Percentiles rank a stretch among this genome's conserved stretches.
Evolutionary conservation across 768 basidiomycete species (phyloP).

Genomic region (Auriscalpium orientale): DNA sequence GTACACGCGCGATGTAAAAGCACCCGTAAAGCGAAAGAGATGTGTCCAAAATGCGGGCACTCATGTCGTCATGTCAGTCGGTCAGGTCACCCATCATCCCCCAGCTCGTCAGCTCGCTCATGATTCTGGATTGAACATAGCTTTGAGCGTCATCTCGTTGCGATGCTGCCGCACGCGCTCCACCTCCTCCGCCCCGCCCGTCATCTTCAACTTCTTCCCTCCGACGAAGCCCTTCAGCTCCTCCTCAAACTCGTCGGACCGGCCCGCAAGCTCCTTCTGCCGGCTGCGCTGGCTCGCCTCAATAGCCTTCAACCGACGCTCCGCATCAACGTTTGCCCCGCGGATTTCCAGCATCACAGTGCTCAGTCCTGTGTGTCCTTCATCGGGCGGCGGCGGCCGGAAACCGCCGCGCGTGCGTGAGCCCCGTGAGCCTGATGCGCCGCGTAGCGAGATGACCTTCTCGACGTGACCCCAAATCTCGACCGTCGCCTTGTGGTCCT

Average conservation of each 20-base stretch:
- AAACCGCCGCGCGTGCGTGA: constrained; percentile 34
- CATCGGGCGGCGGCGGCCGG: constrained; percentile 56
- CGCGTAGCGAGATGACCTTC: constrained; percentile 72
- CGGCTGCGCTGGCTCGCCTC: constrained; percentile 78
- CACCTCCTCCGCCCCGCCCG: constrained; percentile 86
- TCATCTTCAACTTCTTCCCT: constrained; percentile 88
- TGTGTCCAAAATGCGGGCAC: background rate
- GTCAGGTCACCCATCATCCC: background rate
- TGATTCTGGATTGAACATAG: constrained; percentile 57
- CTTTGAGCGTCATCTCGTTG: constrained; percentile 80
- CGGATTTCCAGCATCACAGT: constrained; percentile 90
- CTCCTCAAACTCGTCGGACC: constrained; percentile 75
- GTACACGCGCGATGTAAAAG: background rate
- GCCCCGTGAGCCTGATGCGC: constrained; percentile 33
- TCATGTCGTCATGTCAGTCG: background rate
- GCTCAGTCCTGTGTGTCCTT: constrained; percentile 56
- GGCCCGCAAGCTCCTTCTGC: constrained; percentile 62
- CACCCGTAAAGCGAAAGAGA: background rate
- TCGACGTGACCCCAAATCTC: constrained; percentile 89
- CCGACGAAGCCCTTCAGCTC: constrained; percentile 85
- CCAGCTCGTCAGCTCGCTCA: background rate
- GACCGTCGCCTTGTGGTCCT: constrained; percentile 84
- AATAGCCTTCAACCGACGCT: constrained; percentile 84
- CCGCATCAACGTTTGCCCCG: constrained; percentile 73
- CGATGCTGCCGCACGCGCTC: constrained; percentile 82